Evolutionary conservation across 164 flowering plant species (phyloP).

Genomic region (Protea cynaroides): DNA sequence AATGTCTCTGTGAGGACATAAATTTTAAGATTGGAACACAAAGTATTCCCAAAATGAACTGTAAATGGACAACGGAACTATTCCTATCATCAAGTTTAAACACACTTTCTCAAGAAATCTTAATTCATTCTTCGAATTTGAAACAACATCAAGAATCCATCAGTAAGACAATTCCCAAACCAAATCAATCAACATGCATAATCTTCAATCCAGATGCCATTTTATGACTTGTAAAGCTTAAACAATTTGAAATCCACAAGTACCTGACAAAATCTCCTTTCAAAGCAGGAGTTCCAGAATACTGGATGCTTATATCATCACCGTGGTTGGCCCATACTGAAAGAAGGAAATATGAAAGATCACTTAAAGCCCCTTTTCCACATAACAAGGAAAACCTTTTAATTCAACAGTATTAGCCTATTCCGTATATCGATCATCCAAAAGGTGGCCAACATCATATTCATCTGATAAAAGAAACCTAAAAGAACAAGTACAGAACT

Average conservation of each 20-base stretch:
- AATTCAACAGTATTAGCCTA: no score
- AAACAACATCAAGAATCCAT: background rate
- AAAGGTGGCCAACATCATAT: no score
- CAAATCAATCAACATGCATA: background rate
- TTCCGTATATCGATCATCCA: no score
- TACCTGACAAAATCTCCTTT: constrained; percentile 99
- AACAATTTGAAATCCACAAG: constrained; percentile 5
- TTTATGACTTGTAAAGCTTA: background rate
- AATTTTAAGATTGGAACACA: no score
- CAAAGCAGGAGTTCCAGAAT: constrained; percentile 95
- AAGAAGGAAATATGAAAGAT: constrained; percentile 7
- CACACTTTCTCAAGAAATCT: no score
- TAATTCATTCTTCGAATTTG: no score
- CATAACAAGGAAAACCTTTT: no score
- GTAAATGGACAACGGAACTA: no score
- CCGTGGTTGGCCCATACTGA: constrained; percentile 99
- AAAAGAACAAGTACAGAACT: constrained; percentile 20
- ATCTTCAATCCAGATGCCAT: constrained; percentile 1
- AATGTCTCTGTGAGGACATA: no score
- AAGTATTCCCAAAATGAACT: no score
- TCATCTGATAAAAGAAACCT: no score
- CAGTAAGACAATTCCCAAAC: background rate
- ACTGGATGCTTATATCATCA: constrained; percentile 93
- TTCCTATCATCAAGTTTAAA: no score
- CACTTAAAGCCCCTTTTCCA: background rate